Evolutionary conservation across 768 basidiomycete species (phyloP).

Genomic region (Leccinum disarticulatum): DNA sequence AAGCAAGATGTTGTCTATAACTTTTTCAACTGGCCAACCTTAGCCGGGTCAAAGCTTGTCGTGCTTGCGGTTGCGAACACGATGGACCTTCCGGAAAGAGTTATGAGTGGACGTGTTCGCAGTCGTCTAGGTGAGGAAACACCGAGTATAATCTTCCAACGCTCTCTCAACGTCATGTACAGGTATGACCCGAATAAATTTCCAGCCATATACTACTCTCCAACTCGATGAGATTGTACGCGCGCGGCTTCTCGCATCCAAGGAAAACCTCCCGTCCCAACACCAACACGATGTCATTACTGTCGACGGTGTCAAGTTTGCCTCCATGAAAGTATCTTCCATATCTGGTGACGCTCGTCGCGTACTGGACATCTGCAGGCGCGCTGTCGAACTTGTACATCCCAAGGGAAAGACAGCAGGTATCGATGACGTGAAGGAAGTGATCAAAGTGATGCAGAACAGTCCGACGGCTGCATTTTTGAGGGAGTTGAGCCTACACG

Average conservation of each 20-base stretch:
- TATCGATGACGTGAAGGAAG: conserved; percentile 71
- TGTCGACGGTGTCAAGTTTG: conserved; percentile 77
- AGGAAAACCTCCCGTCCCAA: conserved; percentile 45
- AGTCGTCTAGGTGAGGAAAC: conserved; percentile 76
- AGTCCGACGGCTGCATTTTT: conserved; percentile 87
- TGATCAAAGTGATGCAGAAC: conserved; percentile 85
- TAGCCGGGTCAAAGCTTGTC: conserved; percentile 82
- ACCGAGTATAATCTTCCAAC: background rate
- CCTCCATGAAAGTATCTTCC: conserved; percentile 71
- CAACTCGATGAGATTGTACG: conserved; percentile 86
- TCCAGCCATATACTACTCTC: conserved; percentile 78
- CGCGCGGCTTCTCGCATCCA: conserved; percentile 68
- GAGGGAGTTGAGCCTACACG: conserved; percentile 81
- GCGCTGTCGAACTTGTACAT: conserved; percentile 80
- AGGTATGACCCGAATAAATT: conserved; percentile 93
- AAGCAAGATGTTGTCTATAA: conserved; percentile 99
- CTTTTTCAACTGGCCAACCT: conserved; percentile 99
- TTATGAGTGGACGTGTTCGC: conserved; percentile 88
- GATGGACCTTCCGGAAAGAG: conserved; percentile 95
- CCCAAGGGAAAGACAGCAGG: conserved; percentile 51
- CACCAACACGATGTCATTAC: conserved; percentile 54
- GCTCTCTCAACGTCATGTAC: background rate
- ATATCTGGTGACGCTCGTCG: conserved; percentile 95
- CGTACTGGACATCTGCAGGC: conserved; percentile 91
- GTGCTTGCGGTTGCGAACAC: conserved; percentile 98